These are phyloP conservation scores for Tremella yokohamensis DNA, from an alignment of 768 basidiomycete genomes.

Conservation along the genomic window DNA sequence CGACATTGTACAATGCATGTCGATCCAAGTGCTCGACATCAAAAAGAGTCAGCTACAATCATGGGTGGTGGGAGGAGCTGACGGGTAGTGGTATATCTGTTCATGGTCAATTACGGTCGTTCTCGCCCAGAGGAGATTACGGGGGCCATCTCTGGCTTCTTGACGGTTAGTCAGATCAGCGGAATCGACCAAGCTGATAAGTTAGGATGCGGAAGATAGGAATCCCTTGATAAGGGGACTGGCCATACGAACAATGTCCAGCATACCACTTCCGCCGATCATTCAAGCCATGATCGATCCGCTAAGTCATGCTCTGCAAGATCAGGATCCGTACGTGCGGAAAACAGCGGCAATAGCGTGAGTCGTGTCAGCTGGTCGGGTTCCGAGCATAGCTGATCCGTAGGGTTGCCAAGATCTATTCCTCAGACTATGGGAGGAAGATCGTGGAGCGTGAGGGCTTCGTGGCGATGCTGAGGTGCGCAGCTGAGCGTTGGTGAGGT, in stretches of 20 bases:
- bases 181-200: constrained; percentile 1
- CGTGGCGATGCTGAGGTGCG: constrained; percentile 71
- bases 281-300: constrained; percentile 82
- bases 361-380: constrained; percentile 9
- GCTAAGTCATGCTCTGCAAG: constrained; percentile 83
- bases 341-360: constrained; percentile 86
- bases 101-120: constrained; percentile 93
- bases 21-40: constrained; percentile 92
- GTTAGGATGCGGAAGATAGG: constrained; percentile 87
- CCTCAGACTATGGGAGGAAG: constrained; percentile 67
- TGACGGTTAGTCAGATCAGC: constrained; percentile 61
- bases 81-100: constrained; percentile 87
- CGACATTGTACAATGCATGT: constrained; percentile 91
- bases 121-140: constrained; percentile 90
- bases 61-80: not conserved
- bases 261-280: constrained; percentile 84
- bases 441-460: constrained; percentile 86
- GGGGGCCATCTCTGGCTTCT: constrained; percentile 82
- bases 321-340: constrained; percentile 93
- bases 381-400: constrained; percentile 11
- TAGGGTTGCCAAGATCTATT: constrained; percentile 92
- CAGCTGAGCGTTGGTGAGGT: not conserved
- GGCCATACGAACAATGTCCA: constrained; percentile 98
- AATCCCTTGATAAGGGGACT: constrained; percentile 96
- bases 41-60: constrained; percentile 74